Conservation (phyloP, 352 stramenopile genomes). For the Ophiocytium majus region DNA sequence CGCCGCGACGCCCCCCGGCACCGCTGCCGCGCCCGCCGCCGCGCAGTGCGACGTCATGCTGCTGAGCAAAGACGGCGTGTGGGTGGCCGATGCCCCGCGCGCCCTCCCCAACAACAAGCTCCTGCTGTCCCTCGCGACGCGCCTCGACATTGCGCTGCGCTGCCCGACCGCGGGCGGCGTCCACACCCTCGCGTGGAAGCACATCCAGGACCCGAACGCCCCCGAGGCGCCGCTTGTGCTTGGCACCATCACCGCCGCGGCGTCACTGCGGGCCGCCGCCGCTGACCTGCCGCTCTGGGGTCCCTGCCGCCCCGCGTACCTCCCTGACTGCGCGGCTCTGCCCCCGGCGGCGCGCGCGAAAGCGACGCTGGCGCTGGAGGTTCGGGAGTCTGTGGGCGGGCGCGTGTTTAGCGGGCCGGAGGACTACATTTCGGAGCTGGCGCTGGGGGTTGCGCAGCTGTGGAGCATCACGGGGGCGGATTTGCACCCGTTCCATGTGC, state of each 20-base stretch:
- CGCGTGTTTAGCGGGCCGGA: neutral
- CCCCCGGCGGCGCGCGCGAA: too few relatives aligned
- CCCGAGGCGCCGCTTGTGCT: neutral
- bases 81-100: neutral
- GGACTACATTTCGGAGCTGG: neutral
- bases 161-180: constrained; percentile 13
- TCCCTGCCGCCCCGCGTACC: constrained; percentile 16
- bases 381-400: neutral
- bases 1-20: neutral
- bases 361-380: constrained; percentile 16
- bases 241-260: neutral
- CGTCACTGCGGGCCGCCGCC: neutral
- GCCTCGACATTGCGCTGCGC: constrained; percentile 21
- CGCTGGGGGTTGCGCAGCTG: neutral
- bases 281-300: neutral
- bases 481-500: constrained; percentile 19
- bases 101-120: constrained; percentile 10
- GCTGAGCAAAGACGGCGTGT: constrained; percentile 3
- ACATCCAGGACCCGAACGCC: neutral
- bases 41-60: constrained; percentile 9
- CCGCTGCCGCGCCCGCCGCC: too few relatives aligned
- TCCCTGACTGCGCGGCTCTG: neutral
- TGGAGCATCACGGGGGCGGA: neutral
- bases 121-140: neutral
- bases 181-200: neutral